Evolutionary conservation across 169 alveolate genomes (phyloP).

Genomic region (Eimeria praecox): DNA sequence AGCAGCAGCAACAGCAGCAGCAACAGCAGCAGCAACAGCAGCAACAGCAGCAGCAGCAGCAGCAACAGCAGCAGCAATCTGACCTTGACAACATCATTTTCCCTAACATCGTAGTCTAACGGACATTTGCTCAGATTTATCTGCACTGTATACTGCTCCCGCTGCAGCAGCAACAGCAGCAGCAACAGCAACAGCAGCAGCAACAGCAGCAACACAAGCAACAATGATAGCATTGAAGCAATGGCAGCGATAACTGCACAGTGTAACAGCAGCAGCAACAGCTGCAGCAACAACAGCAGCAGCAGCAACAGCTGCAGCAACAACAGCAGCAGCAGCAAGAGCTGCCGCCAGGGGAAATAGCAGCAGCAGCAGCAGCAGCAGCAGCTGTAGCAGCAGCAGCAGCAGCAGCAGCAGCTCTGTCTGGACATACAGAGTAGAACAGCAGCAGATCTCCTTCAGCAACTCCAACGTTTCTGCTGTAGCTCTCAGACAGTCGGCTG

Average conservation of each 20-base stretch:
- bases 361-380: background rate
- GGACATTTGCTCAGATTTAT: conserved; percentile 45
- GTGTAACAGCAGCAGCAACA: background rate
- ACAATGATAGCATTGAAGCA: background rate
- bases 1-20: too few species aligned
- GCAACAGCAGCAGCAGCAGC: background rate
- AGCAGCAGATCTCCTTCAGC: conserved; percentile 38
- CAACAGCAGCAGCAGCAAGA: background rate
- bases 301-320: background rate
- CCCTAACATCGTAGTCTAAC: conserved; percentile 38
- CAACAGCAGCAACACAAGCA: background rate
- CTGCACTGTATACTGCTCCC: conserved; percentile 44
- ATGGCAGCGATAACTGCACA: too few species aligned
- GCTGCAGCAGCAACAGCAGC: conserved; percentile 18
- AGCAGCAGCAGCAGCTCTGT: background rate
- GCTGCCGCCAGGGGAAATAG: background rate
- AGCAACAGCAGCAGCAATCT: background rate
- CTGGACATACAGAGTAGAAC: conserved; percentile 1
- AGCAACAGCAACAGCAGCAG: background rate
- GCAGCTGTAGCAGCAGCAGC: background rate
- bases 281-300: background rate
- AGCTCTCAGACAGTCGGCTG: conserved; percentile 83
- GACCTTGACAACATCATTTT: conserved; percentile 41
- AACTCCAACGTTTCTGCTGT: conserved; percentile 83
- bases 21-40: background rate